These are phyloP conservation scores for Backusella westeae DNA, from an alignment of 192 early-diverging fungal genomes.

Conservation along the genomic window DNA sequence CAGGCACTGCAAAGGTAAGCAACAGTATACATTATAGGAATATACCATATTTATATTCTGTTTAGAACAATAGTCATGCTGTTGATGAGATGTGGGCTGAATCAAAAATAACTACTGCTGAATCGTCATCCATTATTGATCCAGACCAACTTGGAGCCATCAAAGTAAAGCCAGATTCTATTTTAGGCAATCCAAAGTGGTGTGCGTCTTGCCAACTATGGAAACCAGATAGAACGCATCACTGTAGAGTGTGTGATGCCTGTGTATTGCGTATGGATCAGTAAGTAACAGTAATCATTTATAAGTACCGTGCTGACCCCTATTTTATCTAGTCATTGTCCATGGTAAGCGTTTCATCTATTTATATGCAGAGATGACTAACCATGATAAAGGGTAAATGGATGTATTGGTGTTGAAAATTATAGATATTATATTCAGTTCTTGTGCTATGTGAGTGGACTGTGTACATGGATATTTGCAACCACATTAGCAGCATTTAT, in stretches of 20 bases:
- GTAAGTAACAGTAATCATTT: constrained; percentile 18
- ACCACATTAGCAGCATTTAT: constrained; percentile 32
- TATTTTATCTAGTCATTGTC: constrained; percentile 35
- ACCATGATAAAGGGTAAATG: constrained; percentile 41
- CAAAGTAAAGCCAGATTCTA: background rate
- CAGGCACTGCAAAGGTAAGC: constrained; percentile 36
- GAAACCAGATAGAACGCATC: constrained; percentile 56
- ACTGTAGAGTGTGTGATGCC: constrained; percentile 48
- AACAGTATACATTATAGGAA: too few relatives aligned
- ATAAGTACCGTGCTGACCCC: background rate
- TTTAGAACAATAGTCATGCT: background rate
- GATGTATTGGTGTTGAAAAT: constrained; percentile 50
- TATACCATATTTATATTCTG: background rate
- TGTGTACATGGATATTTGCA: constrained; percentile 21
- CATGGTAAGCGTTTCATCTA: constrained; percentile 29
- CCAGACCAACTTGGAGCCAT: background rate
- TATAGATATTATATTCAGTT: constrained; percentile 41
- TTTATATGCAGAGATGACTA: background rate
- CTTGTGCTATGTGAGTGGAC: constrained; percentile 27
- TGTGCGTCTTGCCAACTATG: constrained; percentile 44
- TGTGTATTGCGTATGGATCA: constrained; percentile 60
- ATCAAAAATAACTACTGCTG: background rate
- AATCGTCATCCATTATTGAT: background rate
- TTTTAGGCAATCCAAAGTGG: constrained; percentile 27
- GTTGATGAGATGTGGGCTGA: background rate